Evolutionary conservation across 1,284 basidiomycete genomes (phyloP).

Genomic region (Lentinus polychrous): DNA sequence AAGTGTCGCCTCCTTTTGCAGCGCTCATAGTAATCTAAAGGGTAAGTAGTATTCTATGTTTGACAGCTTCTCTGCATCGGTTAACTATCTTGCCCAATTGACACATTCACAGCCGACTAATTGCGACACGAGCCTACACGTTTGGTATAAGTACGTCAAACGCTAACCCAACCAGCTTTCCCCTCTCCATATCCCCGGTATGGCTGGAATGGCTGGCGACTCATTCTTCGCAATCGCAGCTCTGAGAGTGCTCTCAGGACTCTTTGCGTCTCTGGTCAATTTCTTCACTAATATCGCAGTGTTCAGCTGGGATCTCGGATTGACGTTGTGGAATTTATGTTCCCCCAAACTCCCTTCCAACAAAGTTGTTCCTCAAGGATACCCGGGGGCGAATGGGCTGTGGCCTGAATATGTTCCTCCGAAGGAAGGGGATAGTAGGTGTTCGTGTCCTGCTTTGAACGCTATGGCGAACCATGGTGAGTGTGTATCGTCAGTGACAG

Average conservation of each 20-base stretch:
- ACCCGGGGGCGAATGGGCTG: slow-evolving; percentile 52
- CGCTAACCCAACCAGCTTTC: no score
- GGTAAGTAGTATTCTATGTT: neutral
- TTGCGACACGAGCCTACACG: no score
- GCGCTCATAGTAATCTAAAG: neutral
- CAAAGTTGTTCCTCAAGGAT: slow-evolving; percentile 47
- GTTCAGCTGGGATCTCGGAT: slow-evolving; percentile 34
- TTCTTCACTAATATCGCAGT: slow-evolving; percentile 13
- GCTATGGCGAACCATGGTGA: slow-evolving; percentile 71
- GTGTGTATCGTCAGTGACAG: slow-evolving; percentile 14
- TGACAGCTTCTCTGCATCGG: neutral
- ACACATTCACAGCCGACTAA: no score
- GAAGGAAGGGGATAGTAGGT: slow-evolving; percentile 55
- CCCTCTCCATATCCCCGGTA: no score
- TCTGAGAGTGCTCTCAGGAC: slow-evolving; percentile 12
- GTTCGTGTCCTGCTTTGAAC: slow-evolving; percentile 65
- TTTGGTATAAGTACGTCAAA: no score
- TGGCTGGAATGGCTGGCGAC: neutral
- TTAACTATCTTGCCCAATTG: no score
- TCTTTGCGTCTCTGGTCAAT: slow-evolving; percentile 12
- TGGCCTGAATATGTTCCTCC: slow-evolving; percentile 65
- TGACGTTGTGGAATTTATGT: slow-evolving; percentile 51
- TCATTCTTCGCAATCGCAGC: slow-evolving; percentile 11
- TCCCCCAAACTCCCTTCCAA: slow-evolving; percentile 41
- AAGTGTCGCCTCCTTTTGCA: no score